Evolutionary conservation across 306 rosid species (phyloP).

Genomic region (Bauhinia variegata): DNA sequence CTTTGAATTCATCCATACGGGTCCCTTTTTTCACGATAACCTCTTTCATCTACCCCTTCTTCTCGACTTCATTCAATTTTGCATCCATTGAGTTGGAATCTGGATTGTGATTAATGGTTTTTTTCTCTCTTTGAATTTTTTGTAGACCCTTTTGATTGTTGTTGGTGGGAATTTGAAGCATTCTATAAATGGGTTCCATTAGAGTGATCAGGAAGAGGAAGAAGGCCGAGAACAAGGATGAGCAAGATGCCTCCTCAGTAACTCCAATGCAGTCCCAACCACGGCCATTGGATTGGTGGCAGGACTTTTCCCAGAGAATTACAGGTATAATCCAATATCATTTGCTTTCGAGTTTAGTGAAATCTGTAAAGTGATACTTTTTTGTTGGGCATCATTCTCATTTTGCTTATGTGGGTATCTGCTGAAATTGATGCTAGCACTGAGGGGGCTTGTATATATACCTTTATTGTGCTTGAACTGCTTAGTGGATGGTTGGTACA

Average conservation of each 20-base stretch:
- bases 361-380: slow-evolving; percentile 40
- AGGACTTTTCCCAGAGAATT: slow-evolving; percentile 71
- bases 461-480: neutral
- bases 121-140: slow-evolving; percentile 29
- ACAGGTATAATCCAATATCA: slow-evolving; percentile 48
- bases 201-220: slow-evolving; percentile 82
- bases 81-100: slow-evolving; percentile 44
- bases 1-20: slow-evolving; percentile 41
- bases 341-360: neutral
- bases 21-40: slow-evolving; percentile 7
- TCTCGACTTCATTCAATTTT: slow-evolving; percentile 33
- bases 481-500: slow-evolving; percentile 17
- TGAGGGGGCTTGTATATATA: neutral
- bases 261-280: slow-evolving; percentile 52
- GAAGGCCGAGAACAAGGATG: slow-evolving; percentile 63
- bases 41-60: slow-evolving; percentile 31
- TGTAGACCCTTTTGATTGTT: slow-evolving; percentile 37
- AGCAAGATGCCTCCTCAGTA: slow-evolving; percentile 54
- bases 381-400: neutral
- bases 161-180: slow-evolving; percentile 42
- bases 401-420: slow-evolving; percentile 36
- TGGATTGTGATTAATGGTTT: slow-evolving; percentile 41
- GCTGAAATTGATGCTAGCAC: slow-evolving; percentile 12
- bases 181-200: slow-evolving; percentile 71
- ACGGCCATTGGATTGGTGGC: slow-evolving; percentile 87